Evolutionary conservation across 768 basidiomycete genomes (phyloP), one percentile per base, ranked within the genome.

Genomic region (Podaxis pistillaris): DNA sequence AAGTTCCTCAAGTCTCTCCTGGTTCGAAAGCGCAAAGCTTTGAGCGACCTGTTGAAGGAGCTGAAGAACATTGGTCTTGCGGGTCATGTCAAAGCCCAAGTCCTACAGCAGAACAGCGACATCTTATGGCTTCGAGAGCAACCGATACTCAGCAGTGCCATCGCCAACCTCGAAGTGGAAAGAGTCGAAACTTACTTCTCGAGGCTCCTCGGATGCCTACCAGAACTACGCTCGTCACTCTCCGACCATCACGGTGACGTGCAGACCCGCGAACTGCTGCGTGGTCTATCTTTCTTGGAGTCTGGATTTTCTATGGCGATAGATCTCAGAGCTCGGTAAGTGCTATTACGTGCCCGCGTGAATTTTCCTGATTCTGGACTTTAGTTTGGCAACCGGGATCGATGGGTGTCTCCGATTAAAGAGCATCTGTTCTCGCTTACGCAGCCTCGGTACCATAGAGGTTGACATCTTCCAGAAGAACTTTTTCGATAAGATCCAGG

Each of bases 41-140:
- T 89, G 85, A 88, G 90, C 28, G 95, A 98, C 70, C 79, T 97
- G 19, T 78, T 97, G 65, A 96, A 94, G 73, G 94, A 95, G 69
- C 77, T 97, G 58, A 92, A 92, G 71, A 82, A 84, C 1, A 78
- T 84, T 19, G 97, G 97, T 19, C 80, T 98, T 57, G 79, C 93
- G 0, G 74, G 79, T 44, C 90, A 84, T 57, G 75, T 93, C 56
- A 91, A 89, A 69, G 83, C 92, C 1, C 89, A 91, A 24, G 71
- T 88, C 26, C 79, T 93, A 3, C 76, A 74, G 22, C 82, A 78
- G 41, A 84, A 89, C 63, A 69, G 72, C 24, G 83, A 86, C 63
- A 74, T 77, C 33, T 77, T 77, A 17, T 91, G 89, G 88, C 75
- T 94, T 36, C 76, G 86, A 63, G 85, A 88, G 63, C 92, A 90